phyloP scores from a whole-genome alignment of 78 protist species.

The Cavenderia fasciculata region DNA sequence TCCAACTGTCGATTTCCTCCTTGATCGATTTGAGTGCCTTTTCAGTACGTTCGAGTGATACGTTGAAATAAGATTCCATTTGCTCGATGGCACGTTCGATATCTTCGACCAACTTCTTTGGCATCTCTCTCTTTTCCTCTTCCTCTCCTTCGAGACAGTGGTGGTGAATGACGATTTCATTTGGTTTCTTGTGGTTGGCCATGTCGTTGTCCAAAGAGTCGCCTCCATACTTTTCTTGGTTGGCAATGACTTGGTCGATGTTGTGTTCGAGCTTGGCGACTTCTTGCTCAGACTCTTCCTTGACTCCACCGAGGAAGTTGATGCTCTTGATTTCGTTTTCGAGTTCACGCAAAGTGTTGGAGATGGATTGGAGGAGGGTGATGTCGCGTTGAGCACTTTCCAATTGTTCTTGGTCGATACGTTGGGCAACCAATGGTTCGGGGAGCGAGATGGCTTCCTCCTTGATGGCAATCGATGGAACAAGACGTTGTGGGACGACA shows the following conservation, averaged over 20 bases:
- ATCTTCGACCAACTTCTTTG: neutral
- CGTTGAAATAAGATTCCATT: slow-evolving; percentile 29
- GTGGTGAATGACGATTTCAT: neutral
- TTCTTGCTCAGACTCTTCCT: neutral
- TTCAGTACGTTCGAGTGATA: slow-evolving; percentile 53
- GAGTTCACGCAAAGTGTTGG: slow-evolving; percentile 54
- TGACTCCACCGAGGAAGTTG: neutral
- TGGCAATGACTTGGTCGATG: too few relatives aligned
- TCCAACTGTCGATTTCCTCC: slow-evolving; percentile 65
- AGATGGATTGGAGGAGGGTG: slow-evolving; percentile 8
- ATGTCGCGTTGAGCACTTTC: slow-evolving; percentile 41
- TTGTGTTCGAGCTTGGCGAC: neutral
- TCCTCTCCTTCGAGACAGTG: neutral
- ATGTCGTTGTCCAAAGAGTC: too few relatives aligned
- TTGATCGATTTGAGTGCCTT: slow-evolving; percentile 23
- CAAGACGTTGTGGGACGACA: neutral
- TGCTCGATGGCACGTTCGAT: slow-evolving; percentile 54
- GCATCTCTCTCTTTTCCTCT: neutral
- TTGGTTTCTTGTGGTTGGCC: too few relatives aligned
- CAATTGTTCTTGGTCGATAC: neutral
- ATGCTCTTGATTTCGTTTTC: slow-evolving; percentile 55
- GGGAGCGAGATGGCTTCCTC: neutral
- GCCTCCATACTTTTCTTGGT: too few relatives aligned
- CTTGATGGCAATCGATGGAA: neutral
- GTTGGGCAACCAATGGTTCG: neutral